Evolutionary conservation across 1,139 yeast species (phyloP), one percentile per base, ranked within the genome.

Genomic region (Hanseniaspora gamundiae): DNA sequence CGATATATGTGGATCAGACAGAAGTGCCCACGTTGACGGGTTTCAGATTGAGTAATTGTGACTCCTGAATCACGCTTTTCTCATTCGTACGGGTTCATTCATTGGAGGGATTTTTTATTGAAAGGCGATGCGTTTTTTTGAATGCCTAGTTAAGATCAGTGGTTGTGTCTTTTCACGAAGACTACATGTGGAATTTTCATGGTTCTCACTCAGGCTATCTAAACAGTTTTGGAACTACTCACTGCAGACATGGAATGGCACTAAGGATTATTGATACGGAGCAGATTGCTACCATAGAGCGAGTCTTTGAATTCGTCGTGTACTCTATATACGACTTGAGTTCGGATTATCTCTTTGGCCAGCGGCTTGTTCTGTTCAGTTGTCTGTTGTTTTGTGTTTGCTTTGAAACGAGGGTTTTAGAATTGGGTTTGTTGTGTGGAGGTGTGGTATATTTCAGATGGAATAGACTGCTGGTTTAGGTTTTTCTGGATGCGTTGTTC

Each of bases 1-100:
- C 56, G 51, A 50, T 51, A 49, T 57, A 53, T 51, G 49, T 55
- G 62, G 63, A 55, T 78, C 69, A 65, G 71, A 72, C 87, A 79
- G 87, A 75, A 80, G 69, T 55, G 64, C 84, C 87, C 83, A 87
- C 83, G 85, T 74, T 82, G 86, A 80, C 86, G 75, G 81, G 77
- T 77, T 79, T 65, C 74, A 67, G 80, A 62, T 58, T 61, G 73
- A 72, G 77, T 58, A 31, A 31, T 31, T 31, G 35, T 14, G 21
- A 16, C 13, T 14, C 35, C n/a, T 28, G n/a, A 28, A 11, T 28
- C 35, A 14, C 35, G 21, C 35, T 31, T 9, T 9, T 31, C 21
- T 9, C 10, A 14, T 14, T 14, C 21, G 16, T 6, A 31, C 11
- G 35, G 35, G 14, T 17, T 31, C 11, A 10, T 17, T 9, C 35